These are phyloP conservation scores for Rhizopogon roseolus DNA, from an alignment of 768 basidiomycete species.

Conservation along the genomic window DNA sequence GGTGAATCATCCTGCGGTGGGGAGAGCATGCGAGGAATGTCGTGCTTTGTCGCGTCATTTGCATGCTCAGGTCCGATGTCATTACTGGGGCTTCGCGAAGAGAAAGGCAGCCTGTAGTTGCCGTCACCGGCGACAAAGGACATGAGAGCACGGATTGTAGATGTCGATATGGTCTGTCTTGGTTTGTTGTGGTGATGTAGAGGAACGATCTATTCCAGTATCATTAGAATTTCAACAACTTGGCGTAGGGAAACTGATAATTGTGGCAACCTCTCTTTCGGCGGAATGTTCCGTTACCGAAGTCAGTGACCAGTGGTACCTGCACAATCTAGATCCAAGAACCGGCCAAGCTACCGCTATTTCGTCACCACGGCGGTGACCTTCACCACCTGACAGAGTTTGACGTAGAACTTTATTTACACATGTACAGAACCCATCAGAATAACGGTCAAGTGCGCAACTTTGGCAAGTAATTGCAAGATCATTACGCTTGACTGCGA, in stretches of 20 bases:
- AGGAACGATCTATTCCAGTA: too few relatives aligned
- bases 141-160: neutral
- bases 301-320: too few relatives aligned
- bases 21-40: conserved; percentile 8
- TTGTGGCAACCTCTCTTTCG: too few relatives aligned
- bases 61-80: neutral
- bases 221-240: too few relatives aligned
- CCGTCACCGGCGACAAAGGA: neutral
- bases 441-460: neutral
- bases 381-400: neutral
- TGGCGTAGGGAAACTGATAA: too few relatives aligned
- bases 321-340: too few relatives aligned
- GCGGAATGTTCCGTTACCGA: too few relatives aligned
- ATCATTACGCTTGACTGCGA: neutral
- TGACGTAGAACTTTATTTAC: neutral
- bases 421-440: neutral
- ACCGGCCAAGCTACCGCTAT: too few relatives aligned
- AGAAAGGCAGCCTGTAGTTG: neutral
- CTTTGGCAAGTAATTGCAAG: neutral
- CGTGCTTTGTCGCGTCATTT: conserved; percentile 4
- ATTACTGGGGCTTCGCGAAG: neutral
- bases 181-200: too few relatives aligned
- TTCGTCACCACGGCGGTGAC: neutral
- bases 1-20: conserved; percentile 34
- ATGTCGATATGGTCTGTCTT: neutral